Percentiles rank a stretch among this genome's conserved stretches.
Evolutionary conservation across 164 flowering plant species (phyloP).

Genomic region (Buxus sempervirens): DNA sequence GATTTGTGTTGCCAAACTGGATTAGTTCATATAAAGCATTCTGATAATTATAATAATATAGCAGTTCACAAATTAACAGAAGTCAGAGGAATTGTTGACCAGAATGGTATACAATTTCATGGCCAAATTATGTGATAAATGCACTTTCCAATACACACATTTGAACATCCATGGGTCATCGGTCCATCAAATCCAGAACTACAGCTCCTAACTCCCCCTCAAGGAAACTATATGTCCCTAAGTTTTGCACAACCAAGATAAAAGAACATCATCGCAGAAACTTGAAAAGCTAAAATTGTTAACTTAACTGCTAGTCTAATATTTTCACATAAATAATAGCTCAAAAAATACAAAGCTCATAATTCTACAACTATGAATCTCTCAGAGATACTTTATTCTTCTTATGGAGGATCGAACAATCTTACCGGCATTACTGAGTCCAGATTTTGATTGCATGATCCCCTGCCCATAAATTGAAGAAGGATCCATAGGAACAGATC

Average conservation of each 20-base stretch:
- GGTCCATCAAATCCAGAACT: neutral
- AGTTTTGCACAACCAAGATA: neutral
- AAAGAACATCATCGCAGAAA: neutral
- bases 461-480: constrained; percentile 81
- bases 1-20: no score
- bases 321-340: no score
- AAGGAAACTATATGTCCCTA: neutral
- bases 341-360: neutral
- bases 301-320: neutral
- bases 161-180: neutral
- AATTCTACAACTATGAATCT: neutral
- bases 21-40: no score
- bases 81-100: no score
- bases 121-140: no score
- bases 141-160: neutral
- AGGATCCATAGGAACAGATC: constrained; percentile 76
- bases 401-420: neutral
- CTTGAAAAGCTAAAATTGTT: neutral
- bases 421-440: constrained; percentile 62
- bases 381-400: neutral
- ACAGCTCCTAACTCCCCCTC: neutral
- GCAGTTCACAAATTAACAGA: no score
- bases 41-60: no score
- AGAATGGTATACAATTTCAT: no score
- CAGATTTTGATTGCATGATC: constrained; percentile 77